Conservation (phyloP, 352 stramenopile genomes). For the Phytophthora pinifolia region DNA sequence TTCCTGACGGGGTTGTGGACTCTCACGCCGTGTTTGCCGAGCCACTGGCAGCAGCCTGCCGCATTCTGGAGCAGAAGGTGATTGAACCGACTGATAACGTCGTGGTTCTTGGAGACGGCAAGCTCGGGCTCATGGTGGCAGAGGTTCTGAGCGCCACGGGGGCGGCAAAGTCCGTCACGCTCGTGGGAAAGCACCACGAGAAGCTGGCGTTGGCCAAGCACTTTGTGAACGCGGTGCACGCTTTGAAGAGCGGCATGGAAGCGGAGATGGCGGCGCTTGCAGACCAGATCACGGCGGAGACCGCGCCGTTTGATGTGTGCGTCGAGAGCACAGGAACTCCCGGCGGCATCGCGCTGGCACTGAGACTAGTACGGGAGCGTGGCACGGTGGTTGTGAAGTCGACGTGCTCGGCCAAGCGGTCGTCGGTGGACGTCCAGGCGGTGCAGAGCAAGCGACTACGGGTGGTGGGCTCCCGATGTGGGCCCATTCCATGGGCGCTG, state of each 20-base stretch:
- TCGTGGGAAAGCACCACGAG: slow-evolving; percentile 62
- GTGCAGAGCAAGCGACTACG: slow-evolving; percentile 47
- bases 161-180: slow-evolving; percentile 35
- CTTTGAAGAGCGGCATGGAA: slow-evolving; percentile 23
- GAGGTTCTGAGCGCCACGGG: slow-evolving; percentile 64
- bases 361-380: slow-evolving; percentile 37
- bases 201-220: slow-evolving; percentile 58
- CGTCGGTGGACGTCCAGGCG: slow-evolving; percentile 27
- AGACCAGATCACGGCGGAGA: slow-evolving; percentile 22
- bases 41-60: slow-evolving; percentile 84
- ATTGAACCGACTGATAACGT: slow-evolving; percentile 58
- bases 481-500: slow-evolving; percentile 58
- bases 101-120: slow-evolving; percentile 87
- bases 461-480: slow-evolving; percentile 67
- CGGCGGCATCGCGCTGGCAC: slow-evolving; percentile 39
- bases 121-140: slow-evolving; percentile 85
- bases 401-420: slow-evolving; percentile 42
- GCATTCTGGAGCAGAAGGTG: slow-evolving; percentile 84
- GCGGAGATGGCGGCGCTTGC: slow-evolving; percentile 24
- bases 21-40: slow-evolving; percentile 83
- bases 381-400: slow-evolving; percentile 56
- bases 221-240: slow-evolving; percentile 39
- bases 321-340: slow-evolving; percentile 67
- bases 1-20: slow-evolving; percentile 67
- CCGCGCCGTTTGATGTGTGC: slow-evolving; percentile 54